phyloP scores from a whole-genome alignment of 768 basidiomycete genomes.

The Calvatia gigantea region DNA sequence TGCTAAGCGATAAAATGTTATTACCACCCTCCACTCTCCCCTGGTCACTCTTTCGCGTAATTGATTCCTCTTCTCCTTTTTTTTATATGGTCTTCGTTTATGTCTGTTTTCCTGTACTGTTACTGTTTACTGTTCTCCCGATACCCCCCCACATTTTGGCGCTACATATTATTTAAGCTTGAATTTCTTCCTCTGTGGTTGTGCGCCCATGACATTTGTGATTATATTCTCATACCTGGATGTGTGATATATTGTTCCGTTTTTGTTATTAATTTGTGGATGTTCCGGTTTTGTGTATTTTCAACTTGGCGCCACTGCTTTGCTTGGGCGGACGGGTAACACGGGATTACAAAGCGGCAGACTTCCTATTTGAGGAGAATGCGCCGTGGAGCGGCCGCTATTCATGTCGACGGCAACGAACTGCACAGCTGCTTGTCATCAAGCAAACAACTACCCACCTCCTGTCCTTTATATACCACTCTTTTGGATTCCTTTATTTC shows the following conservation, averaged over 20 bases:
- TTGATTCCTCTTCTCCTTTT: slow-evolving; percentile 14
- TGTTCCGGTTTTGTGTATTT: slow-evolving; percentile 33
- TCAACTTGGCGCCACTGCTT: too few species aligned
- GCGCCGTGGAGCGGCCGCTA: neutral
- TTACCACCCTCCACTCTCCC: slow-evolving; percentile 18
- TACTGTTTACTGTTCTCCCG: slow-evolving; percentile 5
- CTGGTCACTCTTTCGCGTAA: neutral
- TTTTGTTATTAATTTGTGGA: slow-evolving; percentile 23
- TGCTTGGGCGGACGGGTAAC: neutral
- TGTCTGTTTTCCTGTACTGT: slow-evolving; percentile 1
- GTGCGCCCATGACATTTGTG: slow-evolving; percentile 10
- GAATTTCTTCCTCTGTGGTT: slow-evolving; percentile 6
- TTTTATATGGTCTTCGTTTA: slow-evolving; percentile 12
- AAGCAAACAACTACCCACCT: neutral
- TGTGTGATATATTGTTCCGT: slow-evolving; percentile 15
- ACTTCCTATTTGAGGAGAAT: neutral
- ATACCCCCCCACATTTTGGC: slow-evolving; percentile 13
- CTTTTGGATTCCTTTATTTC: neutral
- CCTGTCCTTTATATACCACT: neutral
- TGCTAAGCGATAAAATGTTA: slow-evolving; percentile 64
- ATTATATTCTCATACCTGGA: slow-evolving; percentile 13
- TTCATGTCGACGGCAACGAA: neutral
- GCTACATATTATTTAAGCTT: slow-evolving; percentile 9
- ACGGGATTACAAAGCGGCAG: neutral
- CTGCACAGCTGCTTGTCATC: neutral